These are phyloP conservation scores for Pseudogymnoascus sp. DNA, from an alignment of 2,329 filamentous ascomycete species.

Conservation along the genomic window DNA sequence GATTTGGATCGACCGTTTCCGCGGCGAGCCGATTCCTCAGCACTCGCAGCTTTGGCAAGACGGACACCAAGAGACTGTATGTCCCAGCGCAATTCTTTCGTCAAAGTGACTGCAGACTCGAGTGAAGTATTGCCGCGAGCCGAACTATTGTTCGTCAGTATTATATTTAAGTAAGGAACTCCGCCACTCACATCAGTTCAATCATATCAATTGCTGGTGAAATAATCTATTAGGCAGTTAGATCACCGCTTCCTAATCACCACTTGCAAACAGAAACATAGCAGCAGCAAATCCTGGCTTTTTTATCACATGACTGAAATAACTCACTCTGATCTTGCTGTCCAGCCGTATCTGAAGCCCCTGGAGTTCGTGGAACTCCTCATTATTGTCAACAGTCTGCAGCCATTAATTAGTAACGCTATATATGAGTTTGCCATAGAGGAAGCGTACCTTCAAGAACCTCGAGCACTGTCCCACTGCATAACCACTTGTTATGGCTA, in stretches of 20 bases:
- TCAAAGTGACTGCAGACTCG: conserved; percentile 75
- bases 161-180: conserved; percentile 33
- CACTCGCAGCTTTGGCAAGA: conserved; percentile 59
- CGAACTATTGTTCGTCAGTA: conserved; percentile 36
- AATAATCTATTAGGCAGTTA: conserved; percentile 52
- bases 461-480: conserved; percentile 75
- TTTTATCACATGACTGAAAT: neutral
- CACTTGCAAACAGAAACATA: neutral
- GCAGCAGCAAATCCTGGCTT: neutral
- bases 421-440: neutral
- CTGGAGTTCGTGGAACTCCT: conserved; percentile 60
- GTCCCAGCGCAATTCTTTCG: conserved; percentile 73
- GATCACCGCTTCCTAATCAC: neutral
- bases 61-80: conserved; percentile 73
- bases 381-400: conserved; percentile 61
- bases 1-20: conserved; percentile 39
- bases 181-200: conserved; percentile 69
- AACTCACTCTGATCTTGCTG: conserved; percentile 69
- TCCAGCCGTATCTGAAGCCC: conserved; percentile 66
- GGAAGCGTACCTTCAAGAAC: conserved; percentile 53
- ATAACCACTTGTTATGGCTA: conserved; percentile 77
- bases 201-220: conserved; percentile 89
- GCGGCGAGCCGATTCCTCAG: conserved; percentile 45
- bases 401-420: neutral
- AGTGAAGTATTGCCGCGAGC: conserved; percentile 71